Conservation (phyloP, 1,139 yeast species). For the Yamadazyma dushanensis region DNA sequence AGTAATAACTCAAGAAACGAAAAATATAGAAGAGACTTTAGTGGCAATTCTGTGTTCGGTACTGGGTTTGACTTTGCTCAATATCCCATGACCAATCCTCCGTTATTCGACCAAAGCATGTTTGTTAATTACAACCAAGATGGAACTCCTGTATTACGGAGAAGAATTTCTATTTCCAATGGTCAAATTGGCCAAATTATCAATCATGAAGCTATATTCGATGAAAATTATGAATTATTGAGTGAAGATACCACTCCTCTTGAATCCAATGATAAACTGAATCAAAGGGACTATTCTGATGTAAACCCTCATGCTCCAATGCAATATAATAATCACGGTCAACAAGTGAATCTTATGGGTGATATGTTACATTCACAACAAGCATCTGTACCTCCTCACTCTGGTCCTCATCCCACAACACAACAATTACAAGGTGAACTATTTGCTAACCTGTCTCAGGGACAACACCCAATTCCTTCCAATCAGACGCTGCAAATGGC, state of each 20-base stretch:
- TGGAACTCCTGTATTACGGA: slow-evolving; percentile 49
- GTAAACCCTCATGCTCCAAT: neutral
- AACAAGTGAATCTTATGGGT: neutral
- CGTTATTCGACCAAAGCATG: slow-evolving; percentile 58
- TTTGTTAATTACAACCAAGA: slow-evolving; percentile 40
- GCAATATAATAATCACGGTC: neutral
- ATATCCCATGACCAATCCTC: slow-evolving; percentile 67
- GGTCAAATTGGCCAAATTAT: slow-evolving; percentile 77
- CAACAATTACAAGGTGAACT: too few relatives aligned
- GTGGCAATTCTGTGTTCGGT: slow-evolving; percentile 16
- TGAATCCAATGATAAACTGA: slow-evolving; percentile 5
- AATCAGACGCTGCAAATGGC: too few relatives aligned
- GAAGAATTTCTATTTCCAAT: slow-evolving; percentile 70
- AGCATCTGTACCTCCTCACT: too few relatives aligned
- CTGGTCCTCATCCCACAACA: too few relatives aligned
- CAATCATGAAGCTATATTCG: slow-evolving; percentile 44
- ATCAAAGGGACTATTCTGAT: neutral
- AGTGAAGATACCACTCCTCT: slow-evolving; percentile 13
- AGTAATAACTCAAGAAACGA: slow-evolving; percentile 2
- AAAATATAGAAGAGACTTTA: neutral
- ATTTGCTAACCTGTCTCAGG: too few relatives aligned
- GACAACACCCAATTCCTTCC: too few relatives aligned
- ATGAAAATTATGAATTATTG: slow-evolving; percentile 20
- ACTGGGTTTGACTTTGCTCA: slow-evolving; percentile 44
- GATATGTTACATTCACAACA: neutral